Base-by-base conservation (phyloP, 164 flowering plant genomes). In the Euptelea pleiosperma region DNA sequence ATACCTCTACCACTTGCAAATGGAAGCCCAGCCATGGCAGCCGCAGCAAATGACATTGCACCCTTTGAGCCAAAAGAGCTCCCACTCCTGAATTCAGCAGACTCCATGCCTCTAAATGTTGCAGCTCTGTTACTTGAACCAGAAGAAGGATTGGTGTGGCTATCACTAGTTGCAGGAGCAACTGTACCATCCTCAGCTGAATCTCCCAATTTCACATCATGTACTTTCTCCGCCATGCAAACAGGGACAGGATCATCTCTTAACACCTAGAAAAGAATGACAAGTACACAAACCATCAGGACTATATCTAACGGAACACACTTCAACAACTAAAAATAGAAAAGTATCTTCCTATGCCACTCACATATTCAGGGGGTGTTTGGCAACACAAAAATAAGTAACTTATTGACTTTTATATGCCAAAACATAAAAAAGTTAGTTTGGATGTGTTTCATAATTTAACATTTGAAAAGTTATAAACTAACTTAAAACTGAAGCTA, bases 21-120 rank as follows among this genome's bases (percentile, higher is more conserved):
- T 58, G 91, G 73, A 71, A 86, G 87, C 35, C 97, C 97, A 64
- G 96, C 91, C 95, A 88, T 93, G 14, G 97, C 95, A 67, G 96
- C 97, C 54, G 99, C 96, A 64, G 96, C 97, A 80, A 88, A 90
- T 46, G 96, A 86, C 92, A 90, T 82, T 29, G 84, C 89, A 58
- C 99, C 96, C 73, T 80, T 85, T 35, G 99, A 81, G 65, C 83
- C 82, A 65, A 72, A 85, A 54, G 90, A 72, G 67, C 62, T 72
- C 24, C 84, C 79, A 67, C 79, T 73, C 63, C 84, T 67, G 57
- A 79, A 77, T 31, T 87, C 96, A 40, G 74, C 42, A 53, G 89
- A 66, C 57, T 83, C 88, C 6, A 78, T 72, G 4, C 83, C 88
- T 70, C 77, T 80, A 28, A 54, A 65, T 3, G 80, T 55, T 69